phyloP scores from a whole-genome alignment of 75 land plant species.

The Cupressus sempervirens region DNA sequence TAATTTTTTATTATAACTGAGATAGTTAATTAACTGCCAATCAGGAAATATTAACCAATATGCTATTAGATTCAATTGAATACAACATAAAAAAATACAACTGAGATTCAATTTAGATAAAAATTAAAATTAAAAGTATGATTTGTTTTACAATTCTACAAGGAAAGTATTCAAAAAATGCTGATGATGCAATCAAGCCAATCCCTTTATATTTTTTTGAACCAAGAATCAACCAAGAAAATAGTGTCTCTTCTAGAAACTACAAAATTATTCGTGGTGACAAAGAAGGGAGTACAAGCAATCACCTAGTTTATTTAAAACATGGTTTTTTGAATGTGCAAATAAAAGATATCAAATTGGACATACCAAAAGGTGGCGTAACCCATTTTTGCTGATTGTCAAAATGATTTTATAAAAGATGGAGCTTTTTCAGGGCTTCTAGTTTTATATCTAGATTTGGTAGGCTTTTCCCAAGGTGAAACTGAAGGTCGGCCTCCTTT shows the following conservation, averaged over 20 bases:
- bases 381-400: neutral
- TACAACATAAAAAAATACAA: neutral
- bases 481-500: conserved; percentile 20
- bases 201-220: neutral
- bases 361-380: neutral
- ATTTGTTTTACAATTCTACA: neutral
- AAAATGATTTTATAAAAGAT: neutral
- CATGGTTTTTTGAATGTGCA: neutral
- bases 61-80: neutral
- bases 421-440: neutral
- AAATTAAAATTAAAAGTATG: neutral
- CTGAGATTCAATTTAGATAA: neutral
- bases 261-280: neutral
- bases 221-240: neutral
- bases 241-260: neutral
- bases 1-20: neutral
- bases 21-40: neutral
- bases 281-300: neutral
- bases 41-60: neutral
- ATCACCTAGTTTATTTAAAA: neutral
- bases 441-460: conserved; percentile 11
- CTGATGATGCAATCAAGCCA: neutral
- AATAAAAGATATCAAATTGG: neutral
- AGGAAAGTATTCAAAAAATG: neutral
- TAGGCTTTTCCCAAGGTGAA: conserved; percentile 21